Evolutionary conservation across 257 asterid genomes (phyloP).

Genomic region (Henckelia pumila): DNA sequence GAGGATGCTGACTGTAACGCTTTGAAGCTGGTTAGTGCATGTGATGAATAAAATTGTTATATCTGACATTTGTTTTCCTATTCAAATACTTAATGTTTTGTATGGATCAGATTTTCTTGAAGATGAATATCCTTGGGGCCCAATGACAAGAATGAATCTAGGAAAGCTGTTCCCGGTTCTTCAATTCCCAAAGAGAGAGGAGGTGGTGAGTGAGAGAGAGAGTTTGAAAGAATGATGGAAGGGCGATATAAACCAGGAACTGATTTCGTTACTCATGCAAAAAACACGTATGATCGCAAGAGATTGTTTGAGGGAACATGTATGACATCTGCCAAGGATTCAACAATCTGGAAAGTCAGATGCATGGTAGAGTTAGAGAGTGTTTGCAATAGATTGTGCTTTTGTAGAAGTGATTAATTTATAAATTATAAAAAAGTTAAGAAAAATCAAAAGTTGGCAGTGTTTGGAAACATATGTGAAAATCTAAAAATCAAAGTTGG

Average conservation of each 20-base stretch:
- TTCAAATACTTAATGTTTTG: neutral
- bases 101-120: constrained; percentile 46
- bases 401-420: too few relatives aligned
- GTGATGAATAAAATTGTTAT: neutral
- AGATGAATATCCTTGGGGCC: constrained; percentile 39
- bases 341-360: constrained; percentile 85
- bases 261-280: constrained; percentile 53
- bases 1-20: constrained; percentile 90
- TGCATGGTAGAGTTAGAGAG: constrained; percentile 74
- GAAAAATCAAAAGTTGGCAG: too few relatives aligned
- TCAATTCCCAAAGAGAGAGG: constrained; percentile 71
- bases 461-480: too few relatives aligned
- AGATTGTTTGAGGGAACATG: constrained; percentile 34
- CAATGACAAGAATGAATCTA: constrained; percentile 38
- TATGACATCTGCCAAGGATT: constrained; percentile 55
- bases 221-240: constrained; percentile 58
- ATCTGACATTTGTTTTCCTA: neutral
- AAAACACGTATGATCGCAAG: constrained; percentile 58
- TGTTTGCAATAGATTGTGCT: too few relatives aligned
- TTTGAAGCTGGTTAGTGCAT: constrained; percentile 65
- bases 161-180: constrained; percentile 36
- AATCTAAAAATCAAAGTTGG: too few relatives aligned
- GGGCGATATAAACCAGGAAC: constrained; percentile 78
- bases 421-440: too few relatives aligned
- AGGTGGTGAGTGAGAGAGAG: constrained; percentile 75